phyloP scores from a whole-genome alignment of 495 filamentous ascomycete species.

The Penicillium lagena region DNA sequence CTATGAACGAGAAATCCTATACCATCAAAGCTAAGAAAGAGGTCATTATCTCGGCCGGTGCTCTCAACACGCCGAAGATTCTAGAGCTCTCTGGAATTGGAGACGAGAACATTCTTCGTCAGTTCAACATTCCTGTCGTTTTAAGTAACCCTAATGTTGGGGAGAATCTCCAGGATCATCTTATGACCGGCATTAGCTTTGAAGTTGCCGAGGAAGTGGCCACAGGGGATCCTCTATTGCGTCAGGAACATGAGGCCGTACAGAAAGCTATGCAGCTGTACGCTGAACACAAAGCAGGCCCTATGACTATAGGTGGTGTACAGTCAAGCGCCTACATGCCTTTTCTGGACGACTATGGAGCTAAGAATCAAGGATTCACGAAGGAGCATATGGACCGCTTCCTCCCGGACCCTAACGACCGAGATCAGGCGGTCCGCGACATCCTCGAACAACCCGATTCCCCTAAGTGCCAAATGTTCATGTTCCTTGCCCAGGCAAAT shows the following conservation, averaged over 20 bases:
- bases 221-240: constrained; percentile 1
- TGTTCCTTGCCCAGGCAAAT: constrained; percentile 7
- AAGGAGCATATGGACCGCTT: not conserved
- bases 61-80: constrained; percentile 39
- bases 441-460: constrained; percentile 3
- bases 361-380: not conserved
- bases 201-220: not conserved
- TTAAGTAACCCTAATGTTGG: constrained; percentile 30
- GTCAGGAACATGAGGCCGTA: constrained; percentile 1
- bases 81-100: constrained; percentile 49
- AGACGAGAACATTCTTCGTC: constrained; percentile 1
- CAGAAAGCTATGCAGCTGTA: constrained; percentile 6
- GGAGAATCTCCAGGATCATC: constrained; percentile 34
- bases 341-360: not conserved
- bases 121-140: constrained; percentile 20
- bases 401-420: not conserved
- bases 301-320: constrained; percentile 3
- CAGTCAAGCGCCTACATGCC: constrained; percentile 8
- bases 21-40: constrained; percentile 15
- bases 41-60: constrained; percentile 43
- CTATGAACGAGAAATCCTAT: not conserved
- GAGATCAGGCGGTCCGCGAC: constrained; percentile 4
- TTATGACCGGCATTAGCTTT: constrained; percentile 4
- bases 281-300: constrained; percentile 3
- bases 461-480: constrained; percentile 1